Conservation (phyloP, 768 basidiomycete species). For the Pulveroboletus frians region DNA sequence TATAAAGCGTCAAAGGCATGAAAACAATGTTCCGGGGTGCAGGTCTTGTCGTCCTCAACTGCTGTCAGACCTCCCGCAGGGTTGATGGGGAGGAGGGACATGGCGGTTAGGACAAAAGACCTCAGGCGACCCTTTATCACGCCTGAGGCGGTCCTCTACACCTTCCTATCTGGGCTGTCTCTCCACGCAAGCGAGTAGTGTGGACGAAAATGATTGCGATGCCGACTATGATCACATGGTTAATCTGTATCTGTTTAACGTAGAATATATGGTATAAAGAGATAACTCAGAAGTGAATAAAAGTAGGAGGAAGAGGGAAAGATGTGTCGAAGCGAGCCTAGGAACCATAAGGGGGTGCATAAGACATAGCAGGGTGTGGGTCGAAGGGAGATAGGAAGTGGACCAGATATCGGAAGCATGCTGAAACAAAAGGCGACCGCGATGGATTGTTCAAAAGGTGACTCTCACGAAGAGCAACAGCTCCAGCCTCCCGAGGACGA, state of each 20-base stretch:
- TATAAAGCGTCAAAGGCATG: constrained; percentile 79
- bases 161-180: constrained; percentile 28
- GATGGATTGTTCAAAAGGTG: constrained; percentile 6
- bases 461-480: constrained; percentile 53
- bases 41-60: constrained; percentile 43
- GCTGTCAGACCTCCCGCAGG: constrained; percentile 38
- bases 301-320: constrained; percentile 16
- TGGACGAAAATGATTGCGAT: constrained; percentile 2
- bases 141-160: neutral
- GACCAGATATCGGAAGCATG: constrained; percentile 20
- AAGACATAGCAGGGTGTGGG: constrained; percentile 24
- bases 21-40: constrained; percentile 72
- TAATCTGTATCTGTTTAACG: constrained; percentile 34
- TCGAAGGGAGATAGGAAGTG: constrained; percentile 7
- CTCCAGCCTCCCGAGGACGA: constrained; percentile 52
- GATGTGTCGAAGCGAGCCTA: constrained; percentile 22
- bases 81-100: constrained; percentile 55
- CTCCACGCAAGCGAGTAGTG: neutral
- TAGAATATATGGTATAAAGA: constrained; percentile 39
- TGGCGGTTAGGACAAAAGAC: constrained; percentile 29
- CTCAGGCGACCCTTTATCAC: constrained; percentile 2
- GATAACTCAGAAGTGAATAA: constrained; percentile 36
- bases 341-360: constrained; percentile 23
- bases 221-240: constrained; percentile 33
- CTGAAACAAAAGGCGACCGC: constrained; percentile 10